Evolutionary conservation across 495 filamentous ascomycete species (phyloP).

Genomic region (Clohesyomyces aquaticus): DNA sequence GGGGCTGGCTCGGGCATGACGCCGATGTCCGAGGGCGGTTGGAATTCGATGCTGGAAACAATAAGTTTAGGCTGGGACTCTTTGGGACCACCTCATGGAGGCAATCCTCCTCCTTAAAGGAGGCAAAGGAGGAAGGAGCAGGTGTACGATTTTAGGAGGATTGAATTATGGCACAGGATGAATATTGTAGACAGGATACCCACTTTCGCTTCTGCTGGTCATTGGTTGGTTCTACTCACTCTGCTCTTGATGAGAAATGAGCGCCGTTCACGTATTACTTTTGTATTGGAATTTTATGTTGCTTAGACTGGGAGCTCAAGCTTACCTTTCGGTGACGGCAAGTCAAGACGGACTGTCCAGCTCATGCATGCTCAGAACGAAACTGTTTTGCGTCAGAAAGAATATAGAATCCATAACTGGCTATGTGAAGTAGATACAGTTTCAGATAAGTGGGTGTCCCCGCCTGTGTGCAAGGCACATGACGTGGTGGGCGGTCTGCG

Average conservation of each 20-base stretch:
- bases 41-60: slow-evolving; percentile 38
- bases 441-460: not conserved
- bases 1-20: slow-evolving; percentile 28
- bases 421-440: not conserved
- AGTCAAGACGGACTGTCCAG: too few relatives aligned
- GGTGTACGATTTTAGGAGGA: not conserved
- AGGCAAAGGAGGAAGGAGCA: not conserved
- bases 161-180: not conserved
- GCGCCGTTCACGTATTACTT: not conserved
- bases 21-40: slow-evolving; percentile 37
- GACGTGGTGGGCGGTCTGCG: too few relatives aligned
- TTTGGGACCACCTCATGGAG: slow-evolving; percentile 26
- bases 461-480: not conserved
- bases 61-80: slow-evolving; percentile 37
- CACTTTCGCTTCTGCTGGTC: slow-evolving; percentile 23
- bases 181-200: slow-evolving; percentile 23
- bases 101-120: not conserved
- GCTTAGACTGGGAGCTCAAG: too few relatives aligned
- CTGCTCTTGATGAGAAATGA: not conserved
- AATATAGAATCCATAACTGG: too few relatives aligned
- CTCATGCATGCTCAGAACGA: too few relatives aligned
- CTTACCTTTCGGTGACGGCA: too few relatives aligned
- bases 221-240: not conserved
- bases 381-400: too few relatives aligned
- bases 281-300: not conserved